Evolutionary conservation across 1,139 yeast genomes (phyloP), one percentile per base, ranked within the genome.

Genomic region (Citeromyces siamensis): DNA sequence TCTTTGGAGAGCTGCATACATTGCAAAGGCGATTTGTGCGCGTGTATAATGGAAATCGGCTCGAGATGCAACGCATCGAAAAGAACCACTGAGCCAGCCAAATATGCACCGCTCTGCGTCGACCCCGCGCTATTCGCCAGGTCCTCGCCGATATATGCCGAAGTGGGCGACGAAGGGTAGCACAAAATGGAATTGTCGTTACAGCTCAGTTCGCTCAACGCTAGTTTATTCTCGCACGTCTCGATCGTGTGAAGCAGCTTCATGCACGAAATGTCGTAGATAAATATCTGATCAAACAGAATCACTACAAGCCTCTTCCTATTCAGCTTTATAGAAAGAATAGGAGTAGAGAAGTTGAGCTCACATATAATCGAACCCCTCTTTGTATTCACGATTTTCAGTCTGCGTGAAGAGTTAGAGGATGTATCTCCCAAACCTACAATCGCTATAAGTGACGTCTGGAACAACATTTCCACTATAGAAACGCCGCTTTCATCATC

Each of bases 381-480:
- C 53, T 83, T 85, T 2, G 95, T 84, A 59, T 93, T 90, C 43
- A 86, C 66, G 40, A 86, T 77, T 52, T 76, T 75, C 41, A 90
- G 64, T 46, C 86, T 73, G 40, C 96, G 66, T 10, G 95, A 94
- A 6, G 94, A 80, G 48, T 80, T 67, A 8, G 71, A 58, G 2
- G 86, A 78, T 47, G 78, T 86, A 48, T 85, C 95, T 5, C 95
- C 95, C 41, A 79, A 60, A 1, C 94, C 95, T 3, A 88, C 94
- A 8, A 85, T 66, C 1, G 94, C 96, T 19, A 90, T 68, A 34
- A 90, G 65, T 2, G 95, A 83, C 0, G 98, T 85, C 40, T 85
- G 73, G 50, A 85, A 90, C 32, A 90, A 68, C 97, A 90, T 88
- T 55, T 88, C 96, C 23, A 86, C 81, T 13, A 84, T 68, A 3